These are phyloP conservation scores for Aphanomyces invadans DNA, from an alignment of 352 stramenopile genomes.

Conservation along the genomic window DNA sequence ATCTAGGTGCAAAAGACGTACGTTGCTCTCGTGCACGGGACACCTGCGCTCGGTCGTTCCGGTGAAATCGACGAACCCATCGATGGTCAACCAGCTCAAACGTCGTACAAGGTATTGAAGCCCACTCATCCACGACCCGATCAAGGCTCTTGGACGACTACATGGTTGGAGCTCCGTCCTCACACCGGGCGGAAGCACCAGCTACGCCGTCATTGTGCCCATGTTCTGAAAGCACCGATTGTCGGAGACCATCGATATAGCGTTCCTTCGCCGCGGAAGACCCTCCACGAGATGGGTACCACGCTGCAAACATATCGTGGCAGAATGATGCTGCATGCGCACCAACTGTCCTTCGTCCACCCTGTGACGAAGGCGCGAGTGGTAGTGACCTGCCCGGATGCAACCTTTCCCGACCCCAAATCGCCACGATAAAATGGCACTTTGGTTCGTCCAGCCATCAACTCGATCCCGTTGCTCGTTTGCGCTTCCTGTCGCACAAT, in stretches of 20 bases:
- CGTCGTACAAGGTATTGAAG: not conserved
- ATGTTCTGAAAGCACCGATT: slow-evolving; percentile 3
- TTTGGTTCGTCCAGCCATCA: not conserved
- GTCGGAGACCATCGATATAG: slow-evolving; percentile 11
- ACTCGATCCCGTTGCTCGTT: no score
- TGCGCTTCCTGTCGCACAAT: no score
- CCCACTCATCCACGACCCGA: not conserved
- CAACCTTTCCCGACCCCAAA: not conserved
- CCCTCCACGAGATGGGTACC: no score
- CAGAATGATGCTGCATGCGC: slow-evolving; percentile 12
- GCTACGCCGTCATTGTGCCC: slow-evolving; percentile 18
- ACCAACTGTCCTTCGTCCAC: slow-evolving; percentile 4
- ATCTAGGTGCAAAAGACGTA: slow-evolving; percentile 22
- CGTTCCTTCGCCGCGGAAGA: not conserved
- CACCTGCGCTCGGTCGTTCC: not conserved
- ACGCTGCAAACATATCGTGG: no score
- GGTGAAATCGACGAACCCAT: not conserved
- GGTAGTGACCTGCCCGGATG: not conserved
- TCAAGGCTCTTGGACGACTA: not conserved
- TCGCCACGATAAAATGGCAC: not conserved
- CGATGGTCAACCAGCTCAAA: not conserved
- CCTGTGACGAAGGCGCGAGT: not conserved
- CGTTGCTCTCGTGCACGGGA: slow-evolving; percentile 2
- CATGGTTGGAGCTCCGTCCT: slow-evolving; percentile 22
- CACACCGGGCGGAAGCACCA: slow-evolving; percentile 24